Base-by-base conservation (phyloP, 148 eudicot species). In the Polygonum aviculare region DNA sequence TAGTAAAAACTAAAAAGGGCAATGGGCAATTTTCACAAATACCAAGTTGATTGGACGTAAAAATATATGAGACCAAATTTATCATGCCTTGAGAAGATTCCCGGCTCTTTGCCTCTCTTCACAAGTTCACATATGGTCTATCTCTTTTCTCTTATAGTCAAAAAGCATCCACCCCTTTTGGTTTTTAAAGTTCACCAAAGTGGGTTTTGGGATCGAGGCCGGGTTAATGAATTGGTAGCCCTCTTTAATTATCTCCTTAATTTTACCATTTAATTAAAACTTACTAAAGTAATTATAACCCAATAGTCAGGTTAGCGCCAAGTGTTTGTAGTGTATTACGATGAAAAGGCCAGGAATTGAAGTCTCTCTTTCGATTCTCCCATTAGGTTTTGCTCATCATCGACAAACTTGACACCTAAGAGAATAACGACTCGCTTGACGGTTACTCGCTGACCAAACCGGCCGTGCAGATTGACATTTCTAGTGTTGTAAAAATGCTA, bases 41-140 rank as follows among this genome's bases (percentile, higher is more conserved):
- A 67, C 72, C 72, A 67, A 67, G 44, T 16, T 38, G 72, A 67
- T 67, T 67, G 16, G 72, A 67, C 72, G 21, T 38, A 35, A 67
- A 67, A 26, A 26, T 26, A 67, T 35, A 38, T 4, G 72, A 67
- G 19, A 35, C 45, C 72, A 67, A 67, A 67, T 12, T 36, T 44
- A 36, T 36, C 45, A 36, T 36, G 72, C 71, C 71, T 15, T 65
- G 71, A 65, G 18, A 65, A 65, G 40, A 65, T 65, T 65, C 70
- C 40, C 70, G 8, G 21, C 63, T 16, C 35, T 5, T 14, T 59
- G 12, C 36, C 65, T 59, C 65, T 59, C 65, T 59, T 26, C 36
- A 21, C 22, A 12, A 12, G 3, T 50, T 26, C 36, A 21, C 22
- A 12, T 50, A 3, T 50, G 47, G 3, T 51, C 55, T 12, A 19